Evolutionary conservation across 768 basidiomycete genomes (phyloP).

Genomic region (Tulasnella sp.): DNA sequence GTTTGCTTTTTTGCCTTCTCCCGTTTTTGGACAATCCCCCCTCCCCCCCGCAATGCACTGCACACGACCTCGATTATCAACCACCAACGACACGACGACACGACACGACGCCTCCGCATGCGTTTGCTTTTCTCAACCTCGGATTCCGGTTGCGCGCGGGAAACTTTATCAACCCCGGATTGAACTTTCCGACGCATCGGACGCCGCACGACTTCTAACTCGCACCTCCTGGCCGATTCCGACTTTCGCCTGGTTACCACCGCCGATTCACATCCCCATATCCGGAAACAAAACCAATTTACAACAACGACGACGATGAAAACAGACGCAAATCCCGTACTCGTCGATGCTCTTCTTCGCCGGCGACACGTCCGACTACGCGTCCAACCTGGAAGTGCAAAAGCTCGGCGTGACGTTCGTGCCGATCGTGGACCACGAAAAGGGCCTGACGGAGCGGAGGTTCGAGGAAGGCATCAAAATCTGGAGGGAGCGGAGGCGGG

Average conservation of each 20-base stretch:
- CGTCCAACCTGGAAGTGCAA: slow-evolving; percentile 61
- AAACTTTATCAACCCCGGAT: too few species aligned
- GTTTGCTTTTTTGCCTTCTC: too few species aligned
- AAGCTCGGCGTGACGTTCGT: slow-evolving; percentile 81
- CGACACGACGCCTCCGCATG: too few species aligned
- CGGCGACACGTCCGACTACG: slow-evolving; percentile 52
- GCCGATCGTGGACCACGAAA: slow-evolving; percentile 52
- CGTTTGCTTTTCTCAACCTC: too few species aligned
- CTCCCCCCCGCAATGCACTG: background rate
- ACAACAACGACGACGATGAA: slow-evolving; percentile 47
- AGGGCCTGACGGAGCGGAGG: slow-evolving; percentile 60
- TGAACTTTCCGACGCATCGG: slow-evolving; percentile 51
- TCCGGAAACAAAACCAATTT: background rate
- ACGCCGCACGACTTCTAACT: background rate
- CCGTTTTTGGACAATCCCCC: background rate
- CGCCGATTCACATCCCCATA: background rate
- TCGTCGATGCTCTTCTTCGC: slow-evolving; percentile 80
- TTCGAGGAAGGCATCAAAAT: slow-evolving; percentile 72
- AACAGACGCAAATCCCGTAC: slow-evolving; percentile 75
- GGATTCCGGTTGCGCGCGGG: too few species aligned
- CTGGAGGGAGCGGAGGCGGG: slow-evolving; percentile 60
- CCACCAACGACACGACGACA: background rate
- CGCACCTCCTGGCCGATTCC: background rate
- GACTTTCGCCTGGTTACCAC: slow-evolving; percentile 48
- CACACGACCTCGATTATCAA: background rate